Conservation (phyloP, 805 yeast species). For the Kluyveromyces lactis region DNA sequence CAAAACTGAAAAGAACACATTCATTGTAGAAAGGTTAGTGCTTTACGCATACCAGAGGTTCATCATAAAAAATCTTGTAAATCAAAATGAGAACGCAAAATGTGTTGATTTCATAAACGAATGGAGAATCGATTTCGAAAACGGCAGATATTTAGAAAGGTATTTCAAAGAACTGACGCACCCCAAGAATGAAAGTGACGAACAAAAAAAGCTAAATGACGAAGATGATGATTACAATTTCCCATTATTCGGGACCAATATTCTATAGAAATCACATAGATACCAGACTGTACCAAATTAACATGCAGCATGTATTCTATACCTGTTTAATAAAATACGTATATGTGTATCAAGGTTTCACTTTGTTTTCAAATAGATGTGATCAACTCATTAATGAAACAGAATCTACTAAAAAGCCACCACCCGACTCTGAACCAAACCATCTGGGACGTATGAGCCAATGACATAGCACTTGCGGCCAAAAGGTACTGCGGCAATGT, state of each 20-base stretch:
- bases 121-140: conserved; percentile 13
- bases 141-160: conserved; percentile 10
- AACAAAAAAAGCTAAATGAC: conserved; percentile 3
- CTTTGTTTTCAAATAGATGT: not conserved
- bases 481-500: conserved; percentile 26
- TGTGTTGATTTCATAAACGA: conserved; percentile 16
- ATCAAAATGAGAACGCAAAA: conserved; percentile 9
- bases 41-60: conserved; percentile 17
- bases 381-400: conserved; percentile 60
- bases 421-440: conserved; percentile 93
- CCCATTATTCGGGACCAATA: conserved; percentile 3
- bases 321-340: not conserved
- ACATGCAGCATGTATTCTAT: not conserved
- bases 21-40: conserved; percentile 7
- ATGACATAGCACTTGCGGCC: conserved; percentile 63
- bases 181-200: too few species aligned
- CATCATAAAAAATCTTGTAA: conserved; percentile 13
- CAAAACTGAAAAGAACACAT: conserved; percentile 6
- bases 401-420: conserved; percentile 69
- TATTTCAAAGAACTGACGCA: conserved; percentile 7
- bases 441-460: conserved; percentile 83
- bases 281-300: too few species aligned
- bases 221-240: conserved; percentile 3
- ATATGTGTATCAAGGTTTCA: not conserved
- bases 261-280: not conserved